phyloP scores from a whole-genome alignment of 352 stramenopile genomes.

The Phytophthora cajani region DNA sequence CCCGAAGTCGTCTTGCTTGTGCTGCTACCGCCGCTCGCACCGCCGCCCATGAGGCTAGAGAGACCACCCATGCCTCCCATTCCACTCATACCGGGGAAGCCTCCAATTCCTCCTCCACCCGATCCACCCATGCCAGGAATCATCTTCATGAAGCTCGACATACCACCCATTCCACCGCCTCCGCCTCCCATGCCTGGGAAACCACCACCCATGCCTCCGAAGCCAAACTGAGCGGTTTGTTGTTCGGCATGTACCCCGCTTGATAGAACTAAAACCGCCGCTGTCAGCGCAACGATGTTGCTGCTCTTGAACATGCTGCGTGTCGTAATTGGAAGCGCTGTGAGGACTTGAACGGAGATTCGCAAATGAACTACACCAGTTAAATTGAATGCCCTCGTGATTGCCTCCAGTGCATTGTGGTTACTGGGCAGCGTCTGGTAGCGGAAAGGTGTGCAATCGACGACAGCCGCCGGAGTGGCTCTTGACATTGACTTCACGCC shows the following conservation, averaged over 20 bases:
- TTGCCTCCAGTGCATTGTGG: too few relatives aligned
- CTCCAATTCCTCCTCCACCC: not conserved
- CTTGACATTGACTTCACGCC: too few relatives aligned
- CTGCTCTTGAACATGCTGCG: not conserved
- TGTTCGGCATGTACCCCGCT: not conserved
- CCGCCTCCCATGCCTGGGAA: not conserved
- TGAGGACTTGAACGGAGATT: too few relatives aligned
- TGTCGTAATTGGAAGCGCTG: too few relatives aligned
- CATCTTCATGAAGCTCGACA: conserved; percentile 4
- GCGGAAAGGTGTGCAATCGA: too few relatives aligned
- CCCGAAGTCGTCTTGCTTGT: not conserved
- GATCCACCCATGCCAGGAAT: not conserved
- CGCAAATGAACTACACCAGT: too few relatives aligned
- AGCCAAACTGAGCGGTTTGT: not conserved
- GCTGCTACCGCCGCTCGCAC: not conserved
- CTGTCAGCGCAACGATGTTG: not conserved
- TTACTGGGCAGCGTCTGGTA: too few relatives aligned
- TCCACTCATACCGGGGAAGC: not conserved
- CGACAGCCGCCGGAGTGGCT: too few relatives aligned
- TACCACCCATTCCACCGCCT: not conserved
- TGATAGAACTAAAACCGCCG: not conserved
- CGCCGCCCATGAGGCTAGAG: not conserved
- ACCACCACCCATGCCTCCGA: conserved; percentile 1
- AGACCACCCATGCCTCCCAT: not conserved
- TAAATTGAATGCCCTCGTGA: too few relatives aligned